Evolutionary conservation across 345 rosid species (phyloP).

Genomic region (Turnera subulata): DNA sequence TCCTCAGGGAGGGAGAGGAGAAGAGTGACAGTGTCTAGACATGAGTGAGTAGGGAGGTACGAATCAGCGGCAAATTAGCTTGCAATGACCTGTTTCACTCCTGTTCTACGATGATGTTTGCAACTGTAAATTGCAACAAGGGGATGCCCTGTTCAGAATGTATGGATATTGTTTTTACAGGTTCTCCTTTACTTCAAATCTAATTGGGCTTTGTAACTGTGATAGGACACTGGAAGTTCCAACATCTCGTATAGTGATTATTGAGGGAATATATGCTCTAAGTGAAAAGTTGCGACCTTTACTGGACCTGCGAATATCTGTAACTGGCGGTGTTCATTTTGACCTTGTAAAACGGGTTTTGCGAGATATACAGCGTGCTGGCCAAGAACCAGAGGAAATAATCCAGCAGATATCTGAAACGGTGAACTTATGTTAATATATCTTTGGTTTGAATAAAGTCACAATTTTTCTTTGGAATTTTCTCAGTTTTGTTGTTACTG

Average conservation of each 20-base stretch:
- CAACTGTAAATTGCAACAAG: no score
- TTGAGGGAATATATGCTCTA: conserved; percentile 95
- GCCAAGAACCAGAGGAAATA: conserved; percentile 96
- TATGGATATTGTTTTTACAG: neutral
- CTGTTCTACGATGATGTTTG: no score
- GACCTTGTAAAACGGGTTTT: conserved; percentile 97
- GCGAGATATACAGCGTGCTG: conserved; percentile 96
- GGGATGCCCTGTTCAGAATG: no score
- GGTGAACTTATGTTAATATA: conserved; percentile 33
- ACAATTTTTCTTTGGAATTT: conserved; percentile 6
- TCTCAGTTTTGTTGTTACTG: conserved; percentile 9
- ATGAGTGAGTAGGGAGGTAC: no score
- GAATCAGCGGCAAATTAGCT: no score
- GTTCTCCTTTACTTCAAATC: conserved; percentile 5
- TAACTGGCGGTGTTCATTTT: conserved; percentile 97
- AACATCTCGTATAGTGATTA: conserved; percentile 82
- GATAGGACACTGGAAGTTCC: conserved; percentile 85
- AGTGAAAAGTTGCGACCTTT: conserved; percentile 83
- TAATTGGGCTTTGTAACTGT: conserved; percentile 22
- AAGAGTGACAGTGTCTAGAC: no score
- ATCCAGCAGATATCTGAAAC: conserved; percentile 99
- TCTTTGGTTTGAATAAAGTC: neutral
- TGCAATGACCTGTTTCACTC: no score
- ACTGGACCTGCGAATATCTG: conserved; percentile 84
- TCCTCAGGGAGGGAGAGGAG: no score